A percentile compares a stretch with the other conserved stretches of the same genome.
These are phyloP conservation scores for Polytrichum formosum DNA, from an alignment of 225 moss, liverwort and hornwort genomes.

Conservation along the genomic window DNA sequence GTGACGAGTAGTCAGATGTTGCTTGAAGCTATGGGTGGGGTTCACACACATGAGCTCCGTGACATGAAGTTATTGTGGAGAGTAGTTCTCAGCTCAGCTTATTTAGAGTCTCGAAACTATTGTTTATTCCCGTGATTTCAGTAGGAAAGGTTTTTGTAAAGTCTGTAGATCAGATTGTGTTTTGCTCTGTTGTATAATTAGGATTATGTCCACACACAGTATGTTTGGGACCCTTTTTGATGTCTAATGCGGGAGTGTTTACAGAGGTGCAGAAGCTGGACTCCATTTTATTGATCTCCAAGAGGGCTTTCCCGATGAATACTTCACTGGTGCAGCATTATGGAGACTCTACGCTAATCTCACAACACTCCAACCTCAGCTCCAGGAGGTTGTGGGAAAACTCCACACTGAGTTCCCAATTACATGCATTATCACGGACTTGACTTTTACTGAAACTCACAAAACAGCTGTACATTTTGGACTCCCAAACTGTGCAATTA, in stretches of 20 bases:
- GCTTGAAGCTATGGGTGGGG: no score
- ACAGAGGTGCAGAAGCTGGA: conserved; percentile 8
- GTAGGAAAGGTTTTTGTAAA: no score
- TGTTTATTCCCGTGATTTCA: no score
- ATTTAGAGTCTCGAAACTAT: no score
- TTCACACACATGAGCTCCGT: no score
- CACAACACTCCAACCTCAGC: conserved; percentile 1
- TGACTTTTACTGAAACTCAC: conserved; percentile 15
- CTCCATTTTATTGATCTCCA: conserved; percentile 17
- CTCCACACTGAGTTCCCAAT: conserved; percentile 8
- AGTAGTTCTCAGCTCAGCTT: no score
- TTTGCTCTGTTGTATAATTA: no score
- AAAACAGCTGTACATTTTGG: neutral
- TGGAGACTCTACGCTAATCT: neutral
- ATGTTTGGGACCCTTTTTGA: no score
- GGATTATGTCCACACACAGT: no score
- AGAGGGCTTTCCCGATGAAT: conserved; percentile 18
- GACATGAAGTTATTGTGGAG: no score
- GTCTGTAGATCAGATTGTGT: no score
- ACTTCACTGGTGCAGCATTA: conserved; percentile 11
- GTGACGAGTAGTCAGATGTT: no score
- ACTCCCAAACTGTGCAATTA: conserved; percentile 17
- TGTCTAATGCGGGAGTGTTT: neutral
- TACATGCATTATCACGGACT: conserved; percentile 21
- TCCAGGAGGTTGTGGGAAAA: neutral